These are phyloP conservation scores for Globisporangium cederbergense DNA, from an alignment of 352 stramenopile genomes.

Conservation along the genomic window DNA sequence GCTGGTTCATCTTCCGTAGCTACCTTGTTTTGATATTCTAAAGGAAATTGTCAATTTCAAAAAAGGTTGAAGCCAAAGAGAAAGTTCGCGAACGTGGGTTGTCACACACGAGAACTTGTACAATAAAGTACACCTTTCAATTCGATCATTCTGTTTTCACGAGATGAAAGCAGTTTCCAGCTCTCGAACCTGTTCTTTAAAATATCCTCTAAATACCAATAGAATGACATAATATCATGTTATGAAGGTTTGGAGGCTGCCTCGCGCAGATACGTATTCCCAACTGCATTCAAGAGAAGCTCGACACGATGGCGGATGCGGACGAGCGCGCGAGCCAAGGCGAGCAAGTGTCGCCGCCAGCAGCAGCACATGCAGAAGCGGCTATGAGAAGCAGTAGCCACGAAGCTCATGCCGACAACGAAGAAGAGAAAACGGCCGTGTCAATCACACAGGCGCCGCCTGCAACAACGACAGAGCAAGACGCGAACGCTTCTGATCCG, in stretches of 20 bases:
- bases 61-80: neutral
- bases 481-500: neutral
- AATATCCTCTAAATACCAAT: too few relatives aligned
- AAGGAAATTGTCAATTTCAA: too few relatives aligned
- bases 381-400: neutral
- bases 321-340: neutral
- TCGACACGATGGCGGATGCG: neutral
- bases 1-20: too few relatives aligned
- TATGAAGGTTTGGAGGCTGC: too few relatives aligned
- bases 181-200: too few relatives aligned
- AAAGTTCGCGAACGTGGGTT: neutral
- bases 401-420: neutral
- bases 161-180: too few relatives aligned
- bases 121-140: neutral
- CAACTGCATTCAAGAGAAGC: too few relatives aligned
- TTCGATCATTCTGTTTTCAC: neutral
- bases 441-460: neutral
- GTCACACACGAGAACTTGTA: neutral
- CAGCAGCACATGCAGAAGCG: neutral
- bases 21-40: too few relatives aligned
- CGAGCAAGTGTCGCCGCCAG: neutral
- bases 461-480: neutral
- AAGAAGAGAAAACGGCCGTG: constrained; percentile 9
- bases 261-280: too few relatives aligned
- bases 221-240: too few relatives aligned